Evolutionary conservation across 495 filamentous ascomycete genomes (phyloP), one percentile per base, ranked within the genome.

Genomic region (Neurospora africana): DNA sequence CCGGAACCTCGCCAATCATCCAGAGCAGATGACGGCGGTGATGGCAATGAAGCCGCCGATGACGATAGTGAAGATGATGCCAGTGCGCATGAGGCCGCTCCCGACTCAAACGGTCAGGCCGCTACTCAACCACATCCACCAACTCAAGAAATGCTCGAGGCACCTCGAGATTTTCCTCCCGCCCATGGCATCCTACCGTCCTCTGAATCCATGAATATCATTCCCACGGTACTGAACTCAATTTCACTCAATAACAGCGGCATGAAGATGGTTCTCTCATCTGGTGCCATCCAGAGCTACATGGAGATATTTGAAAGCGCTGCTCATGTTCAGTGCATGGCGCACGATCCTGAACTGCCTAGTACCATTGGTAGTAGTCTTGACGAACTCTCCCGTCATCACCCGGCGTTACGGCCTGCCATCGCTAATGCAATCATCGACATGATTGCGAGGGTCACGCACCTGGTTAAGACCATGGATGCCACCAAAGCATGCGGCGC

Each of bases 241-340:
- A 95, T 99, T 65, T 99, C 93, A 75, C 83, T 99, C 69, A 97
- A 97, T 72, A 88, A 91, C 43, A 83, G 87, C 23, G 96, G 96
- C n/a, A 89, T 97, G 85, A 90, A 92, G 75, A 88, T 98, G 75
- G 96, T 99, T 76, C 88, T 93, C 72, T 87, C 90, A 2, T 97
- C 95, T 0, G 84, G 87, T 72, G 93, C 94, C 3, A 81, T 98
- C 35, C 89, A 92, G 47, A 90, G 86, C 74, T 99, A 93, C 81
- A 92, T 98, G 73, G 93, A 97, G 77, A 92, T 98, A 36, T 98
- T 98, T 75, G 92, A 97, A 80, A 97, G 91, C 74, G 89, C 93
- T 6, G 89, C 89, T 4, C 96, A 99, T 81, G 89, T 98, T 61
- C 93, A 92, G 75, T 89, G 87, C 73, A 84, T 98, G 86, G 87